Percentiles rank a stretch among this genome's conserved stretches.
These are phyloP conservation scores for Acanthamoeba triangularis DNA, from an alignment of 208 protist genomes.

Conservation along the genomic window DNA sequence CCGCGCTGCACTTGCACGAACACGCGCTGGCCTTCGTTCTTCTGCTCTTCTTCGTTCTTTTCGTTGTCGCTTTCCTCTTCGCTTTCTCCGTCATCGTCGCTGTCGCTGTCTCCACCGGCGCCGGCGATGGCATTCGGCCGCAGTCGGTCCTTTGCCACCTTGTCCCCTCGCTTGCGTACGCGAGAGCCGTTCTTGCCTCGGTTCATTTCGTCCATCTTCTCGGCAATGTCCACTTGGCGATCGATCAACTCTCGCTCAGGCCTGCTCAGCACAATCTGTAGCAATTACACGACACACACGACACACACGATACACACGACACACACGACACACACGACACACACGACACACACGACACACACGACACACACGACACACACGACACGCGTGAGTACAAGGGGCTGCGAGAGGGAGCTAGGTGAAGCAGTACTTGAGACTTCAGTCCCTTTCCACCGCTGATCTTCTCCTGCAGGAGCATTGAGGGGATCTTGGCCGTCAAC, in stretches of 20 bases:
- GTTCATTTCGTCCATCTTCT: constrained; percentile 35
- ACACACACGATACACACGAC: no score
- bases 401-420: no score
- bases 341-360: not conserved
- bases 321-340: no score
- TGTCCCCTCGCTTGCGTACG: constrained; percentile 27
- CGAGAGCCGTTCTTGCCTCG: constrained; percentile 50
- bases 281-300: not conserved
- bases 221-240: not conserved
- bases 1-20: constrained; percentile 42
- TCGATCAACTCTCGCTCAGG: constrained; percentile 31
- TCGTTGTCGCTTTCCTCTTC: constrained; percentile 1
- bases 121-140: not conserved
- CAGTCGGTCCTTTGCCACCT: constrained; percentile 29
- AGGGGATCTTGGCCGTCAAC: constrained; percentile 34
- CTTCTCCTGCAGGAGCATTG: constrained; percentile 28
- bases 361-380: no score
- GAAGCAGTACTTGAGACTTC: not conserved
- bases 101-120: not conserved
- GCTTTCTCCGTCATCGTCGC: not conserved
- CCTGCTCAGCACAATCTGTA: constrained; percentile 37
- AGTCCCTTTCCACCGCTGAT: constrained; percentile 31
- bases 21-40: not conserved
- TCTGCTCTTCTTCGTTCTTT: not conserved
- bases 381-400: not conserved